Evolutionary conservation across 805 yeast genomes (phyloP), one percentile per base, ranked within the genome.

Genomic region (Schwanniomyces occidentalis): DNA sequence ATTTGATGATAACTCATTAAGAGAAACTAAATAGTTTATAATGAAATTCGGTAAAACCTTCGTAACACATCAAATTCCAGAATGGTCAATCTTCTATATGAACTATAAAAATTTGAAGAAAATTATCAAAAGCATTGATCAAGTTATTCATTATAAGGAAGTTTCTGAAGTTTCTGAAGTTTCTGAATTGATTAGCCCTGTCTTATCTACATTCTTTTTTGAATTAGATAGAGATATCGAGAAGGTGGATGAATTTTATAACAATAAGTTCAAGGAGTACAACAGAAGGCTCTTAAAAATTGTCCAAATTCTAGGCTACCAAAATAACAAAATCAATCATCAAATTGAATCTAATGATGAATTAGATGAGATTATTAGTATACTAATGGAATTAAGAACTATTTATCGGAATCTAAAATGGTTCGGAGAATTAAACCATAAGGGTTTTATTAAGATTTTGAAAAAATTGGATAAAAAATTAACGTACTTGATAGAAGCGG

Each of bases 401-500:
- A 78, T 79, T 40, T 77, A 85, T 42, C 72, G 96, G 38, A 89
- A 89, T 58, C 69, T 90, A 54, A 89, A 86, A 57, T 91, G 97
- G 96, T 90, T 77, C 57, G 95, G 95, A 16, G 97, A 91, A 53
- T 76, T 90, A 49, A 90, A 90, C 66, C 86, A 84, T 53, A 79
- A 95, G 41, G 98, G 96, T 0, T 85, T 89, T 48, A 75, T 80
- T 35, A 90, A 90, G 64, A 91, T 91, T 44, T 68, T 91, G 52
- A 90, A 90, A 64, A 90, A 90, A 52, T 70, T 90, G 48, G 97
- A 91, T 59, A 91, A 91, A 65, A 88, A 88, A 56, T 52, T 68
- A 48, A 40, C 42, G 6, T 52, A 44, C 28, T 46, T 63, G 30
- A 43, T 49, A 13, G 43, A 43, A 9, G 39, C 52, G 32, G 51